Evolutionary conservation across 2,329 filamentous ascomycete species (phyloP).

Genomic region (Penicillium sp.): DNA sequence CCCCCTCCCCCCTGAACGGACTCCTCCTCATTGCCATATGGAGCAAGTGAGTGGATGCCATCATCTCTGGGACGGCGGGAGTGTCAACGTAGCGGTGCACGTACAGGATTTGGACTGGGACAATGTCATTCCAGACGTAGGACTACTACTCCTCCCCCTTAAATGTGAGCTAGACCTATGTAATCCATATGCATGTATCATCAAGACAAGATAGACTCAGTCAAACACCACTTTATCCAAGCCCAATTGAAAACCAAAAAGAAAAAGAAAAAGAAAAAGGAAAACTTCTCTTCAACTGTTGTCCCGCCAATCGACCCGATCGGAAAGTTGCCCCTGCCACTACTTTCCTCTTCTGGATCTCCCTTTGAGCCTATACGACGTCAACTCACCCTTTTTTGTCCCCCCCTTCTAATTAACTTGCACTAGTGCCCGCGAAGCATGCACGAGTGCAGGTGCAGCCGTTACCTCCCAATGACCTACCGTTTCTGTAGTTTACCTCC

Average conservation of each 20-base stretch:
- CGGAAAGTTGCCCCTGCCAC: background rate
- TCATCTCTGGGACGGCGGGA: constrained; percentile 4
- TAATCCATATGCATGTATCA: too few species aligned
- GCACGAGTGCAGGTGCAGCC: background rate
- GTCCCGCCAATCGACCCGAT: constrained; percentile 1
- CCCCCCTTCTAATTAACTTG: background rate
- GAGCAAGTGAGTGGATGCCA: background rate
- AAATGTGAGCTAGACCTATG: too few species aligned
- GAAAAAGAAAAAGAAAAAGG: too few species aligned
- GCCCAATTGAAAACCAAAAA: too few species aligned
- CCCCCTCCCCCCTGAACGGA: background rate
- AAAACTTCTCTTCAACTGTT: background rate
- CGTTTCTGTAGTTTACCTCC: background rate
- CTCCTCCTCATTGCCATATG: background rate
- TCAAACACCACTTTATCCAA: too few species aligned
- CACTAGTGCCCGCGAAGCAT: constrained; percentile 1
- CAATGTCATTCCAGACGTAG: too few species aligned
- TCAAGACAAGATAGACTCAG: too few species aligned
- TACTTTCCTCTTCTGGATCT: background rate
- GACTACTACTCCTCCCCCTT: too few species aligned
- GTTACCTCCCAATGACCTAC: background rate
- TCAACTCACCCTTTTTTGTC: background rate
- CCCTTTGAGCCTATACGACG: too few species aligned
- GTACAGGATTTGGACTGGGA: background rate
- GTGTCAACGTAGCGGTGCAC: constrained; percentile 2